Evolutionary conservation across 176 grass and related monocot species (phyloP).

Genomic region (Zoysia japonica): DNA sequence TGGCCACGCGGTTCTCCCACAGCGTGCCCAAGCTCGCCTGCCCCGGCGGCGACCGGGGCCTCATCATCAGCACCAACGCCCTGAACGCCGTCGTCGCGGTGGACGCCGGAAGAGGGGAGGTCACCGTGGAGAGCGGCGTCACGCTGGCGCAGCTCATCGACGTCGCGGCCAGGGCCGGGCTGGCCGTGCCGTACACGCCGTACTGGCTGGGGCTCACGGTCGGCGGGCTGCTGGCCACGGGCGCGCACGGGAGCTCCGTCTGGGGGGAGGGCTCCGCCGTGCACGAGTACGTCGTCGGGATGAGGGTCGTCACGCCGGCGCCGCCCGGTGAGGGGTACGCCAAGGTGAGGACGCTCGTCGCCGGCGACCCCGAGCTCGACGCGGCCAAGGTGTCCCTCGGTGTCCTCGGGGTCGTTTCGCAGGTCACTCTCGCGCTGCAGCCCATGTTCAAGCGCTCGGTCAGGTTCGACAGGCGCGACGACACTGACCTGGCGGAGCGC

Average conservation of each 20-base stretch:
- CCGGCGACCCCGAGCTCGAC: slow-evolving; percentile 43
- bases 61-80: slow-evolving; percentile 49
- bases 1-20: slow-evolving; percentile 51
- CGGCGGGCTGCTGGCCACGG: slow-evolving; percentile 59
- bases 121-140: slow-evolving; percentile 58
- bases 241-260: slow-evolving; percentile 68
- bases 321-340: slow-evolving; percentile 44
- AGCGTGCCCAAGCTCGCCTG: slow-evolving; percentile 68
- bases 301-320: slow-evolving; percentile 60
- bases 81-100: slow-evolving; percentile 37
- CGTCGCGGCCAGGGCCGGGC: slow-evolving; percentile 31
- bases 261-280: slow-evolving; percentile 57
- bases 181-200: slow-evolving; percentile 50
- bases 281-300: slow-evolving; percentile 60
- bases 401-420: slow-evolving; percentile 48
- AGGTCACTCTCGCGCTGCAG: slow-evolving; percentile 49
- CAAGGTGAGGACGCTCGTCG: slow-evolving; percentile 32
- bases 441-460: slow-evolving; percentile 57
- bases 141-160: slow-evolving; percentile 48
- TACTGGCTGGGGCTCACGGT: slow-evolving; percentile 64
- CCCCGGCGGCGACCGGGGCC: slow-evolving; percentile 41
- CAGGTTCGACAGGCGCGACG: slow-evolving; percentile 20
- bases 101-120: neutral
- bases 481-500: slow-evolving; percentile 40
- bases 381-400: slow-evolving; percentile 71